A percentile compares a stretch with the other conserved stretches of the same genome.
phyloP scores from a whole-genome alignment of 2,329 filamentous ascomycete genomes.

The Metarhizium album region DNA sequence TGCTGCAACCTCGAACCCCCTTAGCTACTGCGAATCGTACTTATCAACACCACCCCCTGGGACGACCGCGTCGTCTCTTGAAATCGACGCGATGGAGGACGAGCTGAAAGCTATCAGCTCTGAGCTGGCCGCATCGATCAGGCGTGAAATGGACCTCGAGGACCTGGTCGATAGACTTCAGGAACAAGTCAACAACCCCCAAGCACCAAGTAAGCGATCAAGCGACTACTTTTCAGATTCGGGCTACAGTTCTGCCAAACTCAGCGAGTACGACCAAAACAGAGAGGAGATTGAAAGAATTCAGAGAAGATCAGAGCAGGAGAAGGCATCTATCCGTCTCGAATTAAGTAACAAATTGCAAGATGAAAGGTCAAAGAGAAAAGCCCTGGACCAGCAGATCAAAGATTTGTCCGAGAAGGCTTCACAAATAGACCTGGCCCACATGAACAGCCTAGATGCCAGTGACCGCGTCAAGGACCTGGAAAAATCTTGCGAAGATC shows the following conservation, averaged over 20 bases:
- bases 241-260: conserved; percentile 74
- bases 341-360: conserved; percentile 80
- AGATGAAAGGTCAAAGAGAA: conserved; percentile 68
- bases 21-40: conserved; percentile 41
- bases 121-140: conserved; percentile 86
- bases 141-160: conserved; percentile 91
- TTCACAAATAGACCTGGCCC: conserved; percentile 45
- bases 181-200: conserved; percentile 54
- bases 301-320: conserved; percentile 77
- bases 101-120: conserved; percentile 88
- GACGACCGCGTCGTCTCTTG: conserved; percentile 27
- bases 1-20: conserved; percentile 30
- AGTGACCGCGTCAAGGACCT: conserved; percentile 62
- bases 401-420: conserved; percentile 71
- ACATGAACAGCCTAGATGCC: conserved; percentile 46
- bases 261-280: conserved; percentile 53
- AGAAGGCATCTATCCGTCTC: conserved; percentile 75
- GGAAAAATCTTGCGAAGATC: conserved; percentile 69
- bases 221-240: conserved; percentile 99
- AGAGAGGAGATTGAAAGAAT: conserved; percentile 71
- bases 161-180: conserved; percentile 85
- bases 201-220: conserved; percentile 57
- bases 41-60: conserved; percentile 36
- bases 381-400: conserved; percentile 73
- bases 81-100: conserved; percentile 84